phyloP scores from a whole-genome alignment of 2,329 filamentous ascomycete genomes.

The Helotiales sp. region DNA sequence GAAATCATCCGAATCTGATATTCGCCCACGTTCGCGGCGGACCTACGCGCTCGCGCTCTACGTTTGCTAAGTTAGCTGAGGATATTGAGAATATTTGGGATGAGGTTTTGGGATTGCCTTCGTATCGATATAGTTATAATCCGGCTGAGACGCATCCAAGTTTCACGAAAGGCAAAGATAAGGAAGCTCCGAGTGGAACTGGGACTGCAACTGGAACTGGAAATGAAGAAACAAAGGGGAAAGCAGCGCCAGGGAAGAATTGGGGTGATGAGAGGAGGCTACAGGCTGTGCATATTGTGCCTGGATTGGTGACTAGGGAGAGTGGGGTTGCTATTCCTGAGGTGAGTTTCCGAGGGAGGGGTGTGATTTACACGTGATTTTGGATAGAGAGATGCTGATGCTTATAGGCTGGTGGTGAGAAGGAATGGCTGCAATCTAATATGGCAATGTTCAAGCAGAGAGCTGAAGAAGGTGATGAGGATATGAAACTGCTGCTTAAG shows the following conservation, averaged over 20 bases:
- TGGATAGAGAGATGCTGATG: not conserved
- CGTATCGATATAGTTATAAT: not conserved
- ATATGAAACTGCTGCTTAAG: constrained; percentile 11
- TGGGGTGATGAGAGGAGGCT: constrained; percentile 6
- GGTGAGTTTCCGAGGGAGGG: constrained; percentile 13
- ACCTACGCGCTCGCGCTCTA: constrained; percentile 1
- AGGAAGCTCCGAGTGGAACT: not conserved
- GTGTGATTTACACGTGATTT: not conserved
- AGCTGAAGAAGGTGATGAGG: constrained; percentile 15
- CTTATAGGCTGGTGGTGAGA: constrained; percentile 15
- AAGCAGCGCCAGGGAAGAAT: not conserved
- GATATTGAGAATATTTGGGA: constrained; percentile 16
- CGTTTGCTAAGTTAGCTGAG: constrained; percentile 10
- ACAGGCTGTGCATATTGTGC: constrained; percentile 14
- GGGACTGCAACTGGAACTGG: not conserved
- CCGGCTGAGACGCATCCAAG: not conserved
- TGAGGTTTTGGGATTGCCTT: constrained; percentile 3
- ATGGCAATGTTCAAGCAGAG: constrained; percentile 10
- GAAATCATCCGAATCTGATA: constrained; percentile 3
- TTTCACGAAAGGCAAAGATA: not conserved
- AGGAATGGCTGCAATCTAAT: constrained; percentile 13
- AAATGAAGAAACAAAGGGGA: not conserved
- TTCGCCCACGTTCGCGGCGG: constrained; percentile 16
- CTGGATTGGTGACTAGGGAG: constrained; percentile 17
- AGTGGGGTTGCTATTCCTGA: constrained; percentile 10